phyloP scores from a whole-genome alignment of 2,329 filamentous ascomycete genomes.

The Orbilia ellipsospora region DNA sequence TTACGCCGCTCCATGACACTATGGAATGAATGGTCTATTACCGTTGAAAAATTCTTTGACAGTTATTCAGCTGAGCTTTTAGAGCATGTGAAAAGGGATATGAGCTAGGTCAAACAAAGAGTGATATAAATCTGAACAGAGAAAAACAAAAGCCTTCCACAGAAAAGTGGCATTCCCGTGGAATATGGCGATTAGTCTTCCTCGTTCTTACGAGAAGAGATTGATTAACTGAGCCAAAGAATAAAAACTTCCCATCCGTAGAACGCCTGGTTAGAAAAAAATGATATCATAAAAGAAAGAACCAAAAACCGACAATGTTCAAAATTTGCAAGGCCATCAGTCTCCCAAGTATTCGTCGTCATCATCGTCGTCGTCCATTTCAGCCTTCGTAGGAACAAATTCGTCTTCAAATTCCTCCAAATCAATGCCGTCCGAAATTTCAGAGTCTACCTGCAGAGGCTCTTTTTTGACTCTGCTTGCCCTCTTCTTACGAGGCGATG shows the following conservation, averaged over 20 bases:
- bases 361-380: constrained; percentile 31
- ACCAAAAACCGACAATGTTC: background rate
- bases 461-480: constrained; percentile 26
- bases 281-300: background rate
- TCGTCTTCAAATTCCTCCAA: constrained; percentile 36
- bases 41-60: too few relatives aligned
- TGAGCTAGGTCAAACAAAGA: too few relatives aligned
- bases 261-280: background rate
- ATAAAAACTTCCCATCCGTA: background rate
- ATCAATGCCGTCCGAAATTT: constrained; percentile 29
- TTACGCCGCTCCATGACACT: too few relatives aligned
- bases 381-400: constrained; percentile 20
- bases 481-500: constrained; percentile 38
- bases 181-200: too few relatives aligned
- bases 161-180: too few relatives aligned
- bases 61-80: too few relatives aligned
- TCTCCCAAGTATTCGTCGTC: constrained; percentile 44
- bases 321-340: background rate
- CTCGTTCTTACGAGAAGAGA: too few relatives aligned
- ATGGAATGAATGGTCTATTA: too few relatives aligned
- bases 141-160: too few relatives aligned
- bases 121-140: too few relatives aligned
- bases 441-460: background rate
- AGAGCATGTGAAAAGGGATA: too few relatives aligned
- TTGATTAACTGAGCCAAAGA: background rate